phyloP scores from a whole-genome alignment of 2,329 filamentous ascomycete genomes.

The Scytalidium lignicola region DNA sequence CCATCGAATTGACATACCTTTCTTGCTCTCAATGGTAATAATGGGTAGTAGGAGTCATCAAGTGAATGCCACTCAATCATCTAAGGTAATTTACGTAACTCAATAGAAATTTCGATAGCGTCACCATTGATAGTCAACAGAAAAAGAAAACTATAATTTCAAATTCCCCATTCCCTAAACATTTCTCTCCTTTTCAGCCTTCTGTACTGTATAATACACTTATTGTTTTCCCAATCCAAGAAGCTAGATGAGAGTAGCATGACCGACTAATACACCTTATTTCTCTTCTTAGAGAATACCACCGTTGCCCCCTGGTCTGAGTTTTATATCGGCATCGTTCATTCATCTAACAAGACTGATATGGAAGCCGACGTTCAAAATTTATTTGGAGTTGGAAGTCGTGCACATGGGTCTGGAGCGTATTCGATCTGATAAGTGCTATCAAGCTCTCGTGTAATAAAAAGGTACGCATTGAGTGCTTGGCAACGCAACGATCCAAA shows the following conservation, averaged over 20 bases:
- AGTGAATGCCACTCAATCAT: no score
- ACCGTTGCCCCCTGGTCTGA: no score
- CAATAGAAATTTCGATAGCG: no score
- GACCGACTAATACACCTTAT: no score
- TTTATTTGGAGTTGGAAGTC: not conserved
- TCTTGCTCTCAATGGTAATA: not conserved
- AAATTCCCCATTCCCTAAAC: no score
- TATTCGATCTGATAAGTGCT: conserved; percentile 5
- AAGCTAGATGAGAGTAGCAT: not conserved
- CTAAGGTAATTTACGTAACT: no score
- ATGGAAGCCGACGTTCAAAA: not conserved
- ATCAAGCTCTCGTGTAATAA: not conserved
- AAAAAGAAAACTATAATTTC: no score
- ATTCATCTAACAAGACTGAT: not conserved
- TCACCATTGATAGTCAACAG: no score
- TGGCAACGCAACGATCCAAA: not conserved
- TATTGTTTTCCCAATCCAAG: no score
- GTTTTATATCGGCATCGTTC: no score
- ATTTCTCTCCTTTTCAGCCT: not conserved
- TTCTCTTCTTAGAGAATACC: no score
- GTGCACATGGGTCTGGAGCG: conserved; percentile 11
- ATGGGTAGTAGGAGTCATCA: no score
- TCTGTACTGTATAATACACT: not conserved
- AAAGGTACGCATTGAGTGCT: not conserved
- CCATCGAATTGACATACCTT: not conserved